Conservation (phyloP, 495 filamentous ascomycete species). For the Podospora australis region DNA sequence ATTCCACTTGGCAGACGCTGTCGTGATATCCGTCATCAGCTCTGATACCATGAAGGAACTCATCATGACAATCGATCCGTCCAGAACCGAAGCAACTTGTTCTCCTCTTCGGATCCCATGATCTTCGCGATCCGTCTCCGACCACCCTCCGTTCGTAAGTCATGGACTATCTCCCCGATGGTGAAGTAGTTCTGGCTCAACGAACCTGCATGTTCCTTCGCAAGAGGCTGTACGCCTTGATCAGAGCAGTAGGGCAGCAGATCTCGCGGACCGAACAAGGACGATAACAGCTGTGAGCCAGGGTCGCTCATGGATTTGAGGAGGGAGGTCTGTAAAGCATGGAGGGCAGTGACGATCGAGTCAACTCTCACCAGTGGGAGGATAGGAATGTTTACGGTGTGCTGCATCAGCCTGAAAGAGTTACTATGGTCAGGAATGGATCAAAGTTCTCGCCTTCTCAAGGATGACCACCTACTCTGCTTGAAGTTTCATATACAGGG, state of each 20-base stretch:
- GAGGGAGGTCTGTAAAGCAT: not conserved
- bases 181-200: not conserved
- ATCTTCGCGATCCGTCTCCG: not conserved
- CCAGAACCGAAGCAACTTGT: not conserved
- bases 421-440: not conserved
- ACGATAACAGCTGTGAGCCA: not conserved
- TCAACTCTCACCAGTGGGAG: not conserved
- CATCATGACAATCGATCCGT: not conserved
- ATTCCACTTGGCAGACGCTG: too few species aligned
- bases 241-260: not conserved
- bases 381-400: not conserved
- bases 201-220: not conserved
- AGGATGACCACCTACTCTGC: slow-evolving; percentile 25
- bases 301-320: not conserved
- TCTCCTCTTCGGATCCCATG: not conserved
- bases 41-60: too few species aligned
- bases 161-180: too few species aligned
- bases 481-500: slow-evolving; percentile 39
- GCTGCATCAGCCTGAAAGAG: not conserved
- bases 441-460: not conserved
- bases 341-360: not conserved
- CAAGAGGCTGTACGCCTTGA: too few species aligned
- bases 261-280: too few species aligned
- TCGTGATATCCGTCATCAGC: too few species aligned
- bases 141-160: too few species aligned